Conservation (phyloP, 129 eudicot genomes). For the Helichrysum umbraculigerum region DNA sequence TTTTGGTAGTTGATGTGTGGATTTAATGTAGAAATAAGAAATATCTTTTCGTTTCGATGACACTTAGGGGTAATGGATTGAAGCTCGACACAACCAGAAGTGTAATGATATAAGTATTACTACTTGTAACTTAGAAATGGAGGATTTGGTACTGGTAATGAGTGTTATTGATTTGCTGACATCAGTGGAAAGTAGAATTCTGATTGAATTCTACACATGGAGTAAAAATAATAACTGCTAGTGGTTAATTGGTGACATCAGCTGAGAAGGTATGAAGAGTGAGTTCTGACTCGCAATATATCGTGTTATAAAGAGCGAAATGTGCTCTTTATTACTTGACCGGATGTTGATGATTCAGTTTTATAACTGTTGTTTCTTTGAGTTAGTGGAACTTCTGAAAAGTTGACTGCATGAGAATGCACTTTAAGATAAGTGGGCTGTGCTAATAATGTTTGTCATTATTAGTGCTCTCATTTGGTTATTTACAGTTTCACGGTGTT, state of each 20-base stretch:
- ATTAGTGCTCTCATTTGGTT: conserved; percentile 7
- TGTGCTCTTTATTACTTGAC: background rate
- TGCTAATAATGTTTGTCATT: background rate
- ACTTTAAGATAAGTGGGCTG: background rate
- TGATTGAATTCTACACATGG: background rate
- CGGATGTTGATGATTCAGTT: background rate
- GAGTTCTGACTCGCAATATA: background rate
- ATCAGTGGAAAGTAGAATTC: background rate
- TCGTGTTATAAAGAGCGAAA: background rate
- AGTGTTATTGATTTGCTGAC: background rate
- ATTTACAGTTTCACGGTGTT: background rate
- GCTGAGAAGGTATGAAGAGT: background rate
- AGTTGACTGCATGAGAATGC: background rate
- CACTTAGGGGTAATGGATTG: background rate
- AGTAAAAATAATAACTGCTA: background rate
- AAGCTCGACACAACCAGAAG: background rate
- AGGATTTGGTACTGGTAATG: background rate
- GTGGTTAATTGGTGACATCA: background rate
- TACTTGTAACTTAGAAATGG: background rate
- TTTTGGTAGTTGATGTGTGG: background rate
- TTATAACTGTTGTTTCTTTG: background rate
- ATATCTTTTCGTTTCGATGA: background rate
- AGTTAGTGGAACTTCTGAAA: background rate
- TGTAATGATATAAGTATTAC: background rate
- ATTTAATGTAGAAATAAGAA: background rate